phyloP scores from a whole-genome alignment of 1,139 yeast genomes.

The Sugiyamaella sp. region DNA sequence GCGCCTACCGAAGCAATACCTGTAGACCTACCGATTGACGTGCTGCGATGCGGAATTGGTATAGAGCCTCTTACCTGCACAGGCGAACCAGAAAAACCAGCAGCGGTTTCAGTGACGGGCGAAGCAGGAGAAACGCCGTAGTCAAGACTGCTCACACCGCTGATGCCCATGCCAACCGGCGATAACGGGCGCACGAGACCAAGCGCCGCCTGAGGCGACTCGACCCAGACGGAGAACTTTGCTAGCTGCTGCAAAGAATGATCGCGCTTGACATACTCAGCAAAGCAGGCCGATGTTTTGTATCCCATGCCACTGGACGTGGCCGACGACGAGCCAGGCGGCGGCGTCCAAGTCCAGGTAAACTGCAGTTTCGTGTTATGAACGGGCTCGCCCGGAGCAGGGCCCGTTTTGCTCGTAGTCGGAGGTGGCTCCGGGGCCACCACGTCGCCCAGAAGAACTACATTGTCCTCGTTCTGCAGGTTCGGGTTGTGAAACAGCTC shows the following conservation, averaged over 20 bases:
- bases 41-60: conserved; percentile 6
- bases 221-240: conserved; percentile 43
- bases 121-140: conserved; percentile 6
- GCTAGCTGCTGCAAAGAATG: conserved; percentile 42
- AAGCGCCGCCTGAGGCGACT: conserved; percentile 17
- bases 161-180: conserved; percentile 12
- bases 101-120: not conserved
- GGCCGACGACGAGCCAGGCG: conserved; percentile 21
- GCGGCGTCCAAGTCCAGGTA: conserved; percentile 40
- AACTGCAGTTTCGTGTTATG: conserved; percentile 29
- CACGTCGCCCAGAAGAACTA: conserved; percentile 44
- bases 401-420: conserved; percentile 20
- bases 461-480: conserved; percentile 45
- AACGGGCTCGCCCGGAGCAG: conserved; percentile 23
- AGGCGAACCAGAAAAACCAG: not conserved
- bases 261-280: conserved; percentile 46
- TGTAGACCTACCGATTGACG: not conserved
- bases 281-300: conserved; percentile 39
- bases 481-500: conserved; percentile 48
- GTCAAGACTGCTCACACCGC: conserved; percentile 3
- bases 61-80: conserved; percentile 1
- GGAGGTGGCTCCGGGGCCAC: conserved; percentile 23
- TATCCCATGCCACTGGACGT: conserved; percentile 28
- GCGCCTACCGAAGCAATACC: not conserved
- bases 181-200: conserved; percentile 9